These are phyloP conservation scores for Acacia confusa DNA, from an alignment of 306 rosid genomes.

Conservation along the genomic window DNA sequence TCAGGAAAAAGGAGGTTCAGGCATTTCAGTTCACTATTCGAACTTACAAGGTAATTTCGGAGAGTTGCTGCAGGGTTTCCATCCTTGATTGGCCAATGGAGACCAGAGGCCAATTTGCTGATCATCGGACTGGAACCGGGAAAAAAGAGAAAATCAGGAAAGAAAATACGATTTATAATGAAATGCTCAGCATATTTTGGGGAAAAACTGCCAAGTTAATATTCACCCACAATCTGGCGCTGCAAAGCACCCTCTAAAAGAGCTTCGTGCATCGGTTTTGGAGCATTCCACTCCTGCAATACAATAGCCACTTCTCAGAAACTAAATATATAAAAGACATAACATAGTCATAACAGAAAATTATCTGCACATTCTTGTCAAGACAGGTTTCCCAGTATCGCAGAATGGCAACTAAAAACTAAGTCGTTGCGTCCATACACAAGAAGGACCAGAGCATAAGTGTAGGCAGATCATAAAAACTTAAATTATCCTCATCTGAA, in stretches of 20 bases:
- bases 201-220: constrained; percentile 7
- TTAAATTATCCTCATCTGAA: background rate
- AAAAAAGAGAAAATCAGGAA: background rate
- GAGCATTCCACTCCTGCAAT: constrained; percentile 84
- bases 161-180: background rate
- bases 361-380: background rate
- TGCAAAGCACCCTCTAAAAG: constrained; percentile 77
- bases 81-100: constrained; percentile 69
- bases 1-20: background rate
- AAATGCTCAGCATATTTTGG: background rate
- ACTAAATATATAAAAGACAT: background rate
- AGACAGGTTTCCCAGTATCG: background rate
- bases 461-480: background rate
- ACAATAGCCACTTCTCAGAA: background rate
- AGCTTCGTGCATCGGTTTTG: constrained; percentile 73
- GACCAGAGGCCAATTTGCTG: constrained; percentile 64
- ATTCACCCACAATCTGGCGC: constrained; percentile 48
- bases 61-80: constrained; percentile 69
- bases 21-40: background rate
- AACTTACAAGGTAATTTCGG: constrained; percentile 58
- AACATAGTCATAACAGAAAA: background rate
- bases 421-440: background rate
- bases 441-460: background rate
- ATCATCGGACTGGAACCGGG: constrained; percentile 41
- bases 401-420: background rate